Conservation (phyloP, 116 monocot species). For the Phalaenopsis hybrid region DNA sequence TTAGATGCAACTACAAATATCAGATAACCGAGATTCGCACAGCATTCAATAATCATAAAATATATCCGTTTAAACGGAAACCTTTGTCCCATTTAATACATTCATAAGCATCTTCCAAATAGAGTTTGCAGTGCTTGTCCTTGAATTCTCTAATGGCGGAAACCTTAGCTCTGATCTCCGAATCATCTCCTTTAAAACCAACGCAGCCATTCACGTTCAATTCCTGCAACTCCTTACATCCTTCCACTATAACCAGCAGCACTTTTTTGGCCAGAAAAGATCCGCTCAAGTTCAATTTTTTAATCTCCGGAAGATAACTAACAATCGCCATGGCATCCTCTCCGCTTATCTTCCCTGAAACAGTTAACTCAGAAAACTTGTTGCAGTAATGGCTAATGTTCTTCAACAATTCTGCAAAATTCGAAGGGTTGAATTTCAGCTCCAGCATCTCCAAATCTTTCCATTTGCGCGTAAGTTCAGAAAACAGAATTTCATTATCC, state of each 20-base stretch:
- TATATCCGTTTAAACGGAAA: background rate
- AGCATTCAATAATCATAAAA: background rate
- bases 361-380: conserved; percentile 13
- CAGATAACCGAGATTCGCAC: background rate
- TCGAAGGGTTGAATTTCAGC: conserved; percentile 29
- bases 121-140: conserved; percentile 19
- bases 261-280: conserved; percentile 32
- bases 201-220: conserved; percentile 28
- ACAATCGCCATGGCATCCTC: conserved; percentile 27
- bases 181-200: conserved; percentile 26
- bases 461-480: conserved; percentile 23
- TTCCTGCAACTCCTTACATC: conserved; percentile 26
- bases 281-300: conserved; percentile 21
- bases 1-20: background rate
- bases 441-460: conserved; percentile 32
- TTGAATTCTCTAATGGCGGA: conserved; percentile 18
- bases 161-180: conserved; percentile 24
- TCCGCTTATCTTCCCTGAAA: conserved; percentile 22
- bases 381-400: conserved; percentile 21
- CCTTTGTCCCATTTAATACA: conserved; percentile 9
- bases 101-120: conserved; percentile 13
- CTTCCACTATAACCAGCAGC: conserved; percentile 24
- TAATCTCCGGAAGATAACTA: conserved; percentile 15
- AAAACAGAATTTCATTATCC: conserved; percentile 22
- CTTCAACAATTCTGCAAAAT: conserved; percentile 19